phyloP scores from a whole-genome alignment of 1,284 basidiomycete genomes.

The Porogramme epimiltina region DNA sequence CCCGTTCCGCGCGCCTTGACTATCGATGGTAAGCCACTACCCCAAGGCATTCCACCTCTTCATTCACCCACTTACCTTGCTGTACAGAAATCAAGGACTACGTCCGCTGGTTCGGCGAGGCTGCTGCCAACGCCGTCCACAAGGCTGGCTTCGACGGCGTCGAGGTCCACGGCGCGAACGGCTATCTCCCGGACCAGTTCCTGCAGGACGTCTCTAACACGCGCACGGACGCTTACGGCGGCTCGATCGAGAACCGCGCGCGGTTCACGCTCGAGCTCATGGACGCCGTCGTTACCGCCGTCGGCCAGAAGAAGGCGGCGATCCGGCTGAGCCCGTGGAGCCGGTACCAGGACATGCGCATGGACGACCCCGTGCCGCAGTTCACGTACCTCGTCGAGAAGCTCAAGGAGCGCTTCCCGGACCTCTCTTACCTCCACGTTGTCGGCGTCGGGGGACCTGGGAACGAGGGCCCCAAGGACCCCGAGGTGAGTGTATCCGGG shows the following conservation, averaged over 20 bases:
- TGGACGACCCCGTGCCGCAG: constrained; percentile 48
- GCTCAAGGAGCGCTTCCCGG: constrained; percentile 40
- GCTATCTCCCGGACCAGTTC: constrained; percentile 45
- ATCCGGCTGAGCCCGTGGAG: constrained; percentile 34
- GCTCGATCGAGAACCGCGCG: constrained; percentile 52
- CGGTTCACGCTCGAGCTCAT: constrained; percentile 48
- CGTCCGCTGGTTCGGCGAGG: constrained; percentile 35
- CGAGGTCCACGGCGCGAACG: constrained; percentile 33
- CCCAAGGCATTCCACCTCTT: too few species aligned
- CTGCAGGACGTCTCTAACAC: constrained; percentile 47
- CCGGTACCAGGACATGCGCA: constrained; percentile 22
- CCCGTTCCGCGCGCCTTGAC: constrained; percentile 25
- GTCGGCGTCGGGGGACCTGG: constrained; percentile 38
- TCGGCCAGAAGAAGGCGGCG: constrained; percentile 43
- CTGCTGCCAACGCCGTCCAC: constrained; percentile 44
- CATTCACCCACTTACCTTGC: neutral
- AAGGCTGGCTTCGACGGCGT: constrained; percentile 49
- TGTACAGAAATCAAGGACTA: constrained; percentile 45
- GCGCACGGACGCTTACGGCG: constrained; percentile 62
- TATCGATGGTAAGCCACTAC: neutral
- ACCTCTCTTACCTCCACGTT: constrained; percentile 58
- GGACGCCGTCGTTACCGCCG: constrained; percentile 40
- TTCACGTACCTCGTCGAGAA: constrained; percentile 40
- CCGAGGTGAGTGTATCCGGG: neutral
- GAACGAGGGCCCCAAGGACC: constrained; percentile 10